A percentile compares a stretch with the other conserved stretches of the same genome.
Evolutionary conservation across 257 asterid genomes (phyloP).

Genomic region (Lycium ferocissimum): DNA sequence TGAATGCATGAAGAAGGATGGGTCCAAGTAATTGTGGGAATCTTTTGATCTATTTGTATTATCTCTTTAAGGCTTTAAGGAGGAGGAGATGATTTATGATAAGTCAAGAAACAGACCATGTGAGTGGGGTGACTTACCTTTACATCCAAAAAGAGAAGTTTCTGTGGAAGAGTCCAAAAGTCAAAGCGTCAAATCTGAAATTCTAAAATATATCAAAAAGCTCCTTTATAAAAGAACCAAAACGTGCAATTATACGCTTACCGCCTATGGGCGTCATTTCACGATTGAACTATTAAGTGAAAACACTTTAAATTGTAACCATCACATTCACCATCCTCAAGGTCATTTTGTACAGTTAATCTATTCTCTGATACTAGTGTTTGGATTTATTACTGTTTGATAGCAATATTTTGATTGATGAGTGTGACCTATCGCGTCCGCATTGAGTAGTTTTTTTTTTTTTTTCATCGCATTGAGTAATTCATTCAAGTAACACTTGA

Average conservation of each 20-base stretch:
- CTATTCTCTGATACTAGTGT: too few relatives aligned
- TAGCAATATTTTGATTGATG: too few relatives aligned
- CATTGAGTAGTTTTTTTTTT: too few relatives aligned
- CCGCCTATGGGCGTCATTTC: constrained; percentile 36
- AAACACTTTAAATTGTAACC: background rate
- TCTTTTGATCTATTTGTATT: constrained; percentile 46
- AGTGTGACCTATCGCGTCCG: too few relatives aligned
- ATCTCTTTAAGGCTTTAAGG: constrained; percentile 1
- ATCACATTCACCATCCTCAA: constrained; percentile 28
- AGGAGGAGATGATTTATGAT: constrained; percentile 36
- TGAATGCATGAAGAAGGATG: constrained; percentile 55
- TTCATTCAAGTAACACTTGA: too few relatives aligned
- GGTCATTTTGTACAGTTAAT: background rate
- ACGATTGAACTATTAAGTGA: constrained; percentile 11
- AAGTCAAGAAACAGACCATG: constrained; percentile 75
- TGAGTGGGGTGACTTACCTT: constrained; percentile 82
- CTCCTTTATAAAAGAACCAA: constrained; percentile 62
- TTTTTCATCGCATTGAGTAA: too few relatives aligned
- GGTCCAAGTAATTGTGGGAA: constrained; percentile 61
- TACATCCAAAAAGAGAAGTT: constrained; percentile 91
- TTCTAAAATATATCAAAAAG: constrained; percentile 53
- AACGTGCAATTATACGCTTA: constrained; percentile 71
- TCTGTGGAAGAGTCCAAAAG: constrained; percentile 68
- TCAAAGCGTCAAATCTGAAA: constrained; percentile 72
- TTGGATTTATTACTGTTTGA: too few relatives aligned